These are phyloP conservation scores for Eutypella sp. DNA, from an alignment of 2,329 filamentous ascomycete species.

Conservation along the genomic window DNA sequence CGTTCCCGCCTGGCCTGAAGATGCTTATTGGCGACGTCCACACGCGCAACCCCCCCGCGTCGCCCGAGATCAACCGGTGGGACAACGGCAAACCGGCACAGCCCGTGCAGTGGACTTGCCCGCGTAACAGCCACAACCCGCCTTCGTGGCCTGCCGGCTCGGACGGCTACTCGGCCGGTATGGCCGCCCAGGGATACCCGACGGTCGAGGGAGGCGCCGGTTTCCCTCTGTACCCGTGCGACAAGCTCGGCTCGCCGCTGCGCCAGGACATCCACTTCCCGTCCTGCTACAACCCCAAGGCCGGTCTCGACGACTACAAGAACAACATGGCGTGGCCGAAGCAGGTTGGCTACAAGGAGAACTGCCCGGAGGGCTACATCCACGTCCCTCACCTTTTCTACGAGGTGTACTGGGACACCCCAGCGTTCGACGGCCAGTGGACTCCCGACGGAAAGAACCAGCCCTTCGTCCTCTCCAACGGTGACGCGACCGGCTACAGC, in stretches of 20 bases:
- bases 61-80: conserved; percentile 46
- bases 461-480: conserved; percentile 65
- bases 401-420: conserved; percentile 58
- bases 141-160: conserved; percentile 51
- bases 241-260: conserved; percentile 55
- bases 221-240: conserved; percentile 69
- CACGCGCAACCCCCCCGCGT: conserved; percentile 52
- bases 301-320: conserved; percentile 54
- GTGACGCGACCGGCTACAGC: conserved; percentile 65
- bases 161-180: conserved; percentile 50
- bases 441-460: conserved; percentile 47
- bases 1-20: conserved; percentile 67
- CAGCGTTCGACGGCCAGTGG: conserved; percentile 47
- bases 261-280: conserved; percentile 68
- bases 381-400: conserved; percentile 55
- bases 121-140: conserved; percentile 42
- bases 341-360: conserved; percentile 39
- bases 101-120: conserved; percentile 56
- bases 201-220: conserved; percentile 54
- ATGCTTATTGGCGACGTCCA: conserved; percentile 64
- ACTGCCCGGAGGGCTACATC: conserved; percentile 51
- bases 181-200: conserved; percentile 46
- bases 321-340: conserved; percentile 66
- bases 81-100: conserved; percentile 46
- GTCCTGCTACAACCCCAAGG: conserved; percentile 65